Percentiles rank a stretch among this genome's conserved stretches.
These are phyloP conservation scores for Solanum chmielewskii DNA, from an alignment of 257 asterid genomes.

Conservation along the genomic window DNA sequence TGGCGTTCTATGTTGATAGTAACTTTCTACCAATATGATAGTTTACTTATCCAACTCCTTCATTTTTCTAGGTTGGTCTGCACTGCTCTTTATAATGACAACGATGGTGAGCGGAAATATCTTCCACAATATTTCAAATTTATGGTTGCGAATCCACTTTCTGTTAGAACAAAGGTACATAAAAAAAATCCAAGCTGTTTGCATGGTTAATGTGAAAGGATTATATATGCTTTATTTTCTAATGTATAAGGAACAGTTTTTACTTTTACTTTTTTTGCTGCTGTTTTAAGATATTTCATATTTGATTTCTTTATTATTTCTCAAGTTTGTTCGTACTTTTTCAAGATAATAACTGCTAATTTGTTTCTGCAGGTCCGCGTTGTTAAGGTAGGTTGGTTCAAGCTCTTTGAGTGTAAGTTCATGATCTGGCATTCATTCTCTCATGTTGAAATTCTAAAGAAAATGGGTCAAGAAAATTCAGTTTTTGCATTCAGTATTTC, in stretches of 20 bases:
- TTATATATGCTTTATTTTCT: neutral
- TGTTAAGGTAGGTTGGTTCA: slow-evolving; percentile 73
- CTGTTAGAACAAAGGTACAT: slow-evolving; percentile 92
- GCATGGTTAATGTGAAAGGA: neutral
- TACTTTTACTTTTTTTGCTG: neutral
- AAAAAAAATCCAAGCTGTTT: neutral
- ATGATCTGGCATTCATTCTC: slow-evolving; percentile 3
- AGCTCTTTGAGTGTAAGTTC: slow-evolving; percentile 28
- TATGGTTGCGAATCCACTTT: slow-evolving; percentile 88
- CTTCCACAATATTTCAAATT: slow-evolving; percentile 98
- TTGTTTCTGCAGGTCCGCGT: slow-evolving; percentile 73
- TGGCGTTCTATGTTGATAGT: slow-evolving; percentile 6
- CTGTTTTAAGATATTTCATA: neutral
- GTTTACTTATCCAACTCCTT: neutral
- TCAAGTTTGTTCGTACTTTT: neutral
- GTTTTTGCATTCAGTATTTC: neutral
- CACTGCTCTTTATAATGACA: slow-evolving; percentile 89
- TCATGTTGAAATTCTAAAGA: neutral
- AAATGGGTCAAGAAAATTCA: neutral
- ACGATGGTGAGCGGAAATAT: slow-evolving; percentile 83
- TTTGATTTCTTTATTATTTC: neutral
- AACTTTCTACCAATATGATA: neutral
- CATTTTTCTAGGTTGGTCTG: slow-evolving; percentile 65
- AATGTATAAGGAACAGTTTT: neutral
- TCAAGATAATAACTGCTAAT: slow-evolving; percentile 3